Conservation (phyloP, 2,329 filamentous ascomycete genomes). For the Talaromyces rugulosus region DNA sequence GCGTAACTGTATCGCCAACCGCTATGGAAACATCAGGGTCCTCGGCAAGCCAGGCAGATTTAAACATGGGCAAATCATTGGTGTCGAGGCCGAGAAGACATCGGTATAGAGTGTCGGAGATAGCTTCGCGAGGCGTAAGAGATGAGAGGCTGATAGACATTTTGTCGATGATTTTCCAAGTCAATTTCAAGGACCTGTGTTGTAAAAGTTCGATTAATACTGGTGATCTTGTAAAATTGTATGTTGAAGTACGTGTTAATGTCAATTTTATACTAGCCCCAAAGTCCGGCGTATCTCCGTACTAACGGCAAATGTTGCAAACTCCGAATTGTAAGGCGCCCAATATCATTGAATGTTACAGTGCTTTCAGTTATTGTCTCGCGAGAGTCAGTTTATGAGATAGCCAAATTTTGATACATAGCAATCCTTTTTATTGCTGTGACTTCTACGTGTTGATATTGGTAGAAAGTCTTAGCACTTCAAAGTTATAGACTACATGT, state of each 20-base stretch:
- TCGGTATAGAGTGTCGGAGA: conserved; percentile 23
- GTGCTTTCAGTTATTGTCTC: background rate
- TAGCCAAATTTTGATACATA: background rate
- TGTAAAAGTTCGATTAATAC: background rate
- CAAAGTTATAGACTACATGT: no score
- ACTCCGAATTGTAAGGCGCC: background rate
- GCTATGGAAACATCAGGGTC: conserved; percentile 11
- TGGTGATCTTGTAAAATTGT: no score
- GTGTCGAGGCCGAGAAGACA: conserved; percentile 20
- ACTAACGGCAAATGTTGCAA: background rate
- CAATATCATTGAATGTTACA: background rate
- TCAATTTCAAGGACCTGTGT: background rate
- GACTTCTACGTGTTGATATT: background rate
- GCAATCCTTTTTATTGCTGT: background rate
- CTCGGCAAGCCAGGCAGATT: conserved; percentile 16
- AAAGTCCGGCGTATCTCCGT: background rate
- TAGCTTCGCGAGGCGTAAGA: conserved; percentile 21
- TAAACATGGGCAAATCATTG: conserved; percentile 18
- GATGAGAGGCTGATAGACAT: background rate
- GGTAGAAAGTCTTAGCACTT: no score
- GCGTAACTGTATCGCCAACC: background rate
- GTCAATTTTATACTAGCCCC: background rate
- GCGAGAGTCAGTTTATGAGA: background rate
- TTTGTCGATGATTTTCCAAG: background rate
- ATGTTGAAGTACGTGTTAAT: no score